Base-by-base conservation (phyloP, 495 filamentous ascomycete genomes). In the Xylaria grammica region DNA sequence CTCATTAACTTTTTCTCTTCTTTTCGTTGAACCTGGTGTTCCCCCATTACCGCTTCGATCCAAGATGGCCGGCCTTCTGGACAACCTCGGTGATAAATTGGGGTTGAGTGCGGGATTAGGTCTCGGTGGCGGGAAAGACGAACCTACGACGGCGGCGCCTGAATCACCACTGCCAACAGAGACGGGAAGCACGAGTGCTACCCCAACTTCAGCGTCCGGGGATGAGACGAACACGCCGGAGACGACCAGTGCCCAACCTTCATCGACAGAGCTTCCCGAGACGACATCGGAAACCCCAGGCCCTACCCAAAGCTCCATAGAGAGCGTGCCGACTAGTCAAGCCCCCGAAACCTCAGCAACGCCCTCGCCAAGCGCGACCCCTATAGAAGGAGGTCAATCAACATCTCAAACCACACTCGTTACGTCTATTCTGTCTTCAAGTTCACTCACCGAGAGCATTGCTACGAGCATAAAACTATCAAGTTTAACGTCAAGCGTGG, bases 1-100 rank as follows among this genome's bases (percentile, higher is more conserved):
- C 58, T 71, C 30, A 26, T 67, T 69, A 20, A 4, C 20, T 67
- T 26, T 44, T 63, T 38, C 27, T 45, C 24, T 70, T 70, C 56
- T 40, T 17, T 74, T 72, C 72, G 60, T 65, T 59, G 67, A 65
- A 74, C 72, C 72, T 72, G 72, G 72, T 67, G 72, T 74, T 72
- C 72, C 32, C 42, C 22, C 63, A 20, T 65, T 67, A 36, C 29
- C 53, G 48, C 63, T 61, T 46, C 62, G 17, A 55, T 68, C 68
- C 36, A 54, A 67, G 58, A 74, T 74, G 72, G 69, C 72, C 51
- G 72, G 72, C 67, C 69, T 68, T 67, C 56, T 70, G 50, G 54
- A 62, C 54, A 60, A 62, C 38, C 64, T 74, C 55, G 67, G 69
- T 32, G 51, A 55, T 57, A 49, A 55, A 54, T 53, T 72, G 60